These are phyloP conservation scores for Hyaloscypha finlandica DNA, from an alignment of 495 filamentous ascomycete species.

Conservation along the genomic window DNA sequence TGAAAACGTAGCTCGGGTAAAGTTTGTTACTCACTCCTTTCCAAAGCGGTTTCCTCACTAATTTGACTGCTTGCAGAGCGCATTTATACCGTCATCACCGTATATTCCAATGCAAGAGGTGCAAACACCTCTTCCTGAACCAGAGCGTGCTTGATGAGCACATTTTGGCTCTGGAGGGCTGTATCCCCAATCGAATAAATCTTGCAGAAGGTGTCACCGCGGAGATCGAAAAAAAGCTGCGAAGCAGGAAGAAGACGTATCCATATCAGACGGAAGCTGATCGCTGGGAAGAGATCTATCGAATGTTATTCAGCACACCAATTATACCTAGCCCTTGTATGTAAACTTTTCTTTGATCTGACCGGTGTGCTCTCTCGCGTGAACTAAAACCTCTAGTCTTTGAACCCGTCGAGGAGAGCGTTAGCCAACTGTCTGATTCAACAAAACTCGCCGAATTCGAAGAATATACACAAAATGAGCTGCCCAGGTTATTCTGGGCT, in stretches of 20 bases:
- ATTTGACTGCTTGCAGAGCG: background rate
- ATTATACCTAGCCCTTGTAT: constrained; percentile 16
- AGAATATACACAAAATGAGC: constrained; percentile 14
- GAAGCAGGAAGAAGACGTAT: constrained; percentile 23
- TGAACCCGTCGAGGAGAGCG: constrained; percentile 17
- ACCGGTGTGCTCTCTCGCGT: background rate
- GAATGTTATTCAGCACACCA: constrained; percentile 19
- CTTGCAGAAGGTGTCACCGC: constrained; percentile 20
- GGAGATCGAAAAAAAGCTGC: constrained; percentile 19
- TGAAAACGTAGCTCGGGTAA: constrained; percentile 20
- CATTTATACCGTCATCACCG: constrained; percentile 20
- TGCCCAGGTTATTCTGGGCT: constrained; percentile 14
- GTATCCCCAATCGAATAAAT: constrained; percentile 10
- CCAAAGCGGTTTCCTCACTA: background rate
- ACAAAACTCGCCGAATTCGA: constrained; percentile 13
- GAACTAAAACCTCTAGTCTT: constrained; percentile 10
- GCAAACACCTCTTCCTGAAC: constrained; percentile 12
- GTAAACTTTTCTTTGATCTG: constrained; percentile 4
- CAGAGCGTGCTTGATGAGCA: constrained; percentile 21
- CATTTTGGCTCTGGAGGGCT: constrained; percentile 19
- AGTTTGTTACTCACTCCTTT: constrained; percentile 12
- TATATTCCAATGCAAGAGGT: constrained; percentile 16
- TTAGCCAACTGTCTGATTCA: background rate
- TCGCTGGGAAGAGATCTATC: constrained; percentile 26
- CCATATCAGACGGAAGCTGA: constrained; percentile 24